Evolutionary conservation across 805 yeast genomes (phyloP), one percentile per base, ranked within the genome.

Genomic region (Saccharomyces jurei): DNA sequence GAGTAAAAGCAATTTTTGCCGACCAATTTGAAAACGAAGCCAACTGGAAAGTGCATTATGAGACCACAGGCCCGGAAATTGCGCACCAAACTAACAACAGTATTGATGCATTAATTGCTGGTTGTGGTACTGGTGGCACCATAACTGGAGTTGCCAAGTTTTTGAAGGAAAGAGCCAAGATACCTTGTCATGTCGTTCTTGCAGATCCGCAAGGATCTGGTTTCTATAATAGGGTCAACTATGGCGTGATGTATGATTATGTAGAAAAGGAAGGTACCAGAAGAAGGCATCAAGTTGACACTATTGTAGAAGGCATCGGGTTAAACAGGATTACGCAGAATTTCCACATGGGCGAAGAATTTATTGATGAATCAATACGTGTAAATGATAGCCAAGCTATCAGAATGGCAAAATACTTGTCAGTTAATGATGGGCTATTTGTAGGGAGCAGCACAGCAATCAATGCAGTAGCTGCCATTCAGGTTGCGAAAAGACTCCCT

Each of bases 121-220:
- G 98, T 0, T 87, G 96, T 32, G 99, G 99, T 10, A 92, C 99
- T 0, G 99, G 94, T 51, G 99, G 99, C 54, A 94, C 99, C 1
- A 89, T 92, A 49, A 77, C 96, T n/a, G 99, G 99, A 54, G 90
- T 90, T 29, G 81, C 96, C 2, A 77, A 77, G 56, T 94, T 77
- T 70, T 76, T 92, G 63, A 89, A 84, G 63, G 81, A 76, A 52
- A 87, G 81, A 63, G 79, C 75, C 51, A 66, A 73, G 41, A 48
- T 66, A 2, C 49, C 65, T 0, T 64, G 86, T 0, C 74, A 71
- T 48, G 79, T 86, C 1, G 77, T 88, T 2, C 73, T 94, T 30
- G 96, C 97, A 0, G 99, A 92, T 69, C 98, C 98, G 0, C 97
- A 89, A 64, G 99, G 99, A 0, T 84, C 94, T 14, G 99, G 99